Evolutionary conservation across 768 basidiomycete genomes (phyloP).

Genomic region (Rhodotorula taiwanensis): DNA sequence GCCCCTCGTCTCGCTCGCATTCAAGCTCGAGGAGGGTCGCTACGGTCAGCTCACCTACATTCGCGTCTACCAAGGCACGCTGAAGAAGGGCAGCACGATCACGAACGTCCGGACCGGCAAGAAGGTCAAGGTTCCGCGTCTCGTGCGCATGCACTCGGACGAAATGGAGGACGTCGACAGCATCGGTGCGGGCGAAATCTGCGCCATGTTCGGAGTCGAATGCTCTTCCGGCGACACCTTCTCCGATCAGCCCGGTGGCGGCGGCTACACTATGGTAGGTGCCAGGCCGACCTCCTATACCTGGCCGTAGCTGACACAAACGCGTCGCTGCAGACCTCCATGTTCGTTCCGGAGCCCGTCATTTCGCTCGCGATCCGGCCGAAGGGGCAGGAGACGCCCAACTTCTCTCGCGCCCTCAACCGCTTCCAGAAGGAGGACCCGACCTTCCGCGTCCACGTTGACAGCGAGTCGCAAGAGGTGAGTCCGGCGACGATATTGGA

Average conservation of each 20-base stretch:
- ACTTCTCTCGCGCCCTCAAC: conserved; percentile 92
- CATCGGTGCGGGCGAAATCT: conserved; percentile 96
- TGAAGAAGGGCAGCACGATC: conserved; percentile 77
- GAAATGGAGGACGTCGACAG: conserved; percentile 99
- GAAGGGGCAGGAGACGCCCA: conserved; percentile 83
- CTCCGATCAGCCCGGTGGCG: conserved; percentile 67
- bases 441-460: conserved; percentile 94
- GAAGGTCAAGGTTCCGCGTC: conserved; percentile 88
- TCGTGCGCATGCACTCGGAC: conserved; percentile 96
- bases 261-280: conserved; percentile 75
- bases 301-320: no score
- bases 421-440: conserved; percentile 99
- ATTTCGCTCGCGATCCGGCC: conserved; percentile 92
- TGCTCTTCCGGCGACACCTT: conserved; percentile 98
- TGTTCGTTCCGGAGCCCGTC: conserved; percentile 98
- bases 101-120: conserved; percentile 92
- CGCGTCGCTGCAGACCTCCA: conserved; percentile 67
- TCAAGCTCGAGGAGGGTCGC: conserved; percentile 95
- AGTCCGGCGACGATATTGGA: neutral
- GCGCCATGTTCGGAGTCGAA: conserved; percentile 97
- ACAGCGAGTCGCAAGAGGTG: conserved; percentile 88
- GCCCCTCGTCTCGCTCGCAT: conserved; percentile 86
- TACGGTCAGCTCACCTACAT: conserved; percentile 98
- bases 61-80: conserved; percentile 89
- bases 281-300: no score